Evolutionary conservation across 306 rosid species (phyloP).

Genomic region (Cucumis sativus): DNA sequence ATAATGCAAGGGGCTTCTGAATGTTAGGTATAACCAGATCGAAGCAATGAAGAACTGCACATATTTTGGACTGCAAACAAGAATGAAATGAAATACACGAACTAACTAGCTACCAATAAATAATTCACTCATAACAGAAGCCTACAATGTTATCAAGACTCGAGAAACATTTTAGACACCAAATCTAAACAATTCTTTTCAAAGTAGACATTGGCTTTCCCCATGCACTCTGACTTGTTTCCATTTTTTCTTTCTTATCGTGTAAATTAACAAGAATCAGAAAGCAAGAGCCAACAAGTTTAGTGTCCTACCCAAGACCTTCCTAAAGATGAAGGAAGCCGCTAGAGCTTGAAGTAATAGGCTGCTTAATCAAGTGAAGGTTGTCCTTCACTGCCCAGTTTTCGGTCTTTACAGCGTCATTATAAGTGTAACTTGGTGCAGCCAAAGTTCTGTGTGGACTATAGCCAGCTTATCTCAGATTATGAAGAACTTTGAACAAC

Average conservation of each 20-base stretch:
- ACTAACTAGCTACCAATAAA: background rate
- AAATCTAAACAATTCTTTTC: background rate
- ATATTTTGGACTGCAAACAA: background rate
- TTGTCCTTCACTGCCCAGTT: background rate
- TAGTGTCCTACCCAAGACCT: background rate
- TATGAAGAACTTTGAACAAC: background rate
- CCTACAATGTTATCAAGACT: background rate
- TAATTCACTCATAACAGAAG: background rate
- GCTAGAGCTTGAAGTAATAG: background rate
- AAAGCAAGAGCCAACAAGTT: background rate
- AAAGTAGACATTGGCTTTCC: background rate
- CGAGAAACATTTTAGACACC: background rate
- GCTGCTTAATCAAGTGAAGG: background rate
- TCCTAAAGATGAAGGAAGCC: background rate
- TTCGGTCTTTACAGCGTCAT: background rate
- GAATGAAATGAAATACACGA: background rate
- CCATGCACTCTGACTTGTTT: background rate
- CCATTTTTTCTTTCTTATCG: background rate
- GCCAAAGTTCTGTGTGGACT: background rate
- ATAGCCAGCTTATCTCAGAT: background rate
- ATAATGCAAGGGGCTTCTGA: background rate
- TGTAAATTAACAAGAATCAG: background rate
- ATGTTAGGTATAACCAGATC: background rate
- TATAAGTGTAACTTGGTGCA: background rate
- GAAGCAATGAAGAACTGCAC: background rate